Evolutionary conservation across 192 early-diverging fungal species (phyloP), one percentile per base, ranked within the genome.

Genomic region (Backusella macrospora): DNA sequence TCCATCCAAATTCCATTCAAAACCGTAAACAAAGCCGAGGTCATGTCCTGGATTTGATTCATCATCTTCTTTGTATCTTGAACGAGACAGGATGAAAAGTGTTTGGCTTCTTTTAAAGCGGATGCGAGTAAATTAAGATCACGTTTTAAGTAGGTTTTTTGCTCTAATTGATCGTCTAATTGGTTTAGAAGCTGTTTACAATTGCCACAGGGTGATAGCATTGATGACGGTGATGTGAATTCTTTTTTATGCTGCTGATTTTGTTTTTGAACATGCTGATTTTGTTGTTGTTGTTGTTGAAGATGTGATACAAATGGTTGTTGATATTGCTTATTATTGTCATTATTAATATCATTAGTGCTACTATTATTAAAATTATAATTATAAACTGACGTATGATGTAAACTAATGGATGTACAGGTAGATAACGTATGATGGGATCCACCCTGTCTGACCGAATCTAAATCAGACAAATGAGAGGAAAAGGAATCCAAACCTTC

Each of bases 21-120:
- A 59, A 59, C 52, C 52, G 52, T 59, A 59, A 59, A 59, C 52
- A 59, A 59, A 59, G 52, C 52, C 52, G 52, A 59, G 52, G 3
- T 26, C 10, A 59, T 9, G 52, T 23, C 52, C 52, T 59, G 52
- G 52, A 59, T 59, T 23, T 59, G 21, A 12, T 10, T 18, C 21
- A 18, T 26, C 21, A 59, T 59, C 26, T 59, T 59, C 52, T 59
- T 59, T 59, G 52, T 59, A 26, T 59, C 26, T 18, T 4, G 26
- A 12, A 26, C 18, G 7, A 59, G 26, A n/a, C 52, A 8, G 10
- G 52, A 8, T 59, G 52, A 23, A 5, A 18, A 4, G 1, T 26
- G 9, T 21, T 26, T 26, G 12, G 10, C 26, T 12, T 59, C 52
- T 59, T 59, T 59, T 13, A 59, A 59, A 21, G 52, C 52, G 52